These are phyloP conservation scores for Hydnum rufescens DNA, from an alignment of 768 basidiomycete species.

Conservation along the genomic window DNA sequence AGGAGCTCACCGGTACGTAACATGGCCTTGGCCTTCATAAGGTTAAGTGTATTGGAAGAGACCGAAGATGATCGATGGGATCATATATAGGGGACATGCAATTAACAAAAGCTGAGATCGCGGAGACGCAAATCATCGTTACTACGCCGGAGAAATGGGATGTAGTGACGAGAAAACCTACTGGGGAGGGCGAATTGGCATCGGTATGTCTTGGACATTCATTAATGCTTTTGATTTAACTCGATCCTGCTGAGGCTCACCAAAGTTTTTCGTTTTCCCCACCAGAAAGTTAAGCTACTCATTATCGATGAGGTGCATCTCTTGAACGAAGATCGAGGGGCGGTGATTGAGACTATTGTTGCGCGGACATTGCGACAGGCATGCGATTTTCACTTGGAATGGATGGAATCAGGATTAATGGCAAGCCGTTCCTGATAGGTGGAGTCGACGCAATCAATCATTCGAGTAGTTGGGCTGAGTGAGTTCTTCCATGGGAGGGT, in stretches of 20 bases:
- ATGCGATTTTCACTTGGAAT: too few relatives aligned
- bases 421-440: conserved; percentile 37
- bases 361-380: conserved; percentile 86
- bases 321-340: conserved; percentile 92
- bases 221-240: neutral
- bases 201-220: conserved; percentile 45
- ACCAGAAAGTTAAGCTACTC: conserved; percentile 71
- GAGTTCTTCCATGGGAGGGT: neutral
- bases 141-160: conserved; percentile 99
- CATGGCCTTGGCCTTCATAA: neutral
- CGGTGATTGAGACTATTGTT: conserved; percentile 95
- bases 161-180: conserved; percentile 92
- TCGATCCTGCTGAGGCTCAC: neutral
- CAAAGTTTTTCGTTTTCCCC: too few relatives aligned
- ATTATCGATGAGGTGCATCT: conserved; percentile 98
- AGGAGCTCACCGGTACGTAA: conserved; percentile 66
- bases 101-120: conserved; percentile 80
- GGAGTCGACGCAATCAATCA: conserved; percentile 88
- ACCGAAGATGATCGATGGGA: too few relatives aligned
- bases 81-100: conserved; percentile 80
- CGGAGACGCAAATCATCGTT: conserved; percentile 90
- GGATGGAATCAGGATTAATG: too few relatives aligned
- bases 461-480: conserved; percentile 87
- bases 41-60: neutral
- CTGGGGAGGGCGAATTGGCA: conserved; percentile 90